Evolutionary conservation across 345 rosid species (phyloP).

Genomic region (Syzygium grande): DNA sequence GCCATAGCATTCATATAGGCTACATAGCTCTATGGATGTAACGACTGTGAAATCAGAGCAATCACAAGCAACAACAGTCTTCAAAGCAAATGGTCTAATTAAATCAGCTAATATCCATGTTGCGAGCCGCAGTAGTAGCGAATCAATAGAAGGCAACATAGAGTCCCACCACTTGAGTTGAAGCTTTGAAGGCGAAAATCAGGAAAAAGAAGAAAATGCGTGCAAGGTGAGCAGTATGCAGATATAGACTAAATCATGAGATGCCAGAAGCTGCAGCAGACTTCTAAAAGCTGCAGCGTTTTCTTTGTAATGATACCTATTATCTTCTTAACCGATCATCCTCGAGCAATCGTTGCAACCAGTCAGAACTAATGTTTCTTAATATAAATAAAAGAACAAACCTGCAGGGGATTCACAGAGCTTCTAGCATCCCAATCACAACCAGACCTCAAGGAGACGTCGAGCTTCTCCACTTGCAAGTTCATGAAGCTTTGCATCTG

Average conservation of each 20-base stretch:
- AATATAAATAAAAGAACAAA: background rate
- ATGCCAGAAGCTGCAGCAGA: background rate
- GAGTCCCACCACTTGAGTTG: background rate
- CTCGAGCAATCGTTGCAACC: background rate
- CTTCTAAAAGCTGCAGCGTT: background rate
- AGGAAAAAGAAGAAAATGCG: background rate
- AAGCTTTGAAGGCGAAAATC: background rate
- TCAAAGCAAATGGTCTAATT: background rate
- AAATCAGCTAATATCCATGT: background rate
- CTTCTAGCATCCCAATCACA: conserved; percentile 12
- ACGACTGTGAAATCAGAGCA: background rate
- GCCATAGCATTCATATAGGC: background rate
- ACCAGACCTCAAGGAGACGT: background rate
- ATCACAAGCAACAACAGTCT: background rate
- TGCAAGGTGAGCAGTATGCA: background rate
- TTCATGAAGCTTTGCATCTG: conserved; percentile 1
- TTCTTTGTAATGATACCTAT: background rate
- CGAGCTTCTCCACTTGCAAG: conserved; percentile 10
- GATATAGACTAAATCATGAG: background rate
- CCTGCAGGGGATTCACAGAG: conserved; percentile 23
- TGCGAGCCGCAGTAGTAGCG: too few relatives aligned
- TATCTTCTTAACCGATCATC: background rate
- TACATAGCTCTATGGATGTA: background rate
- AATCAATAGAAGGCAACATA: background rate
- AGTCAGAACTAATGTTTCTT: background rate